Base-by-base conservation (phyloP, 2,329 filamentous ascomycete genomes). In the Exophiala mesophila region DNA sequence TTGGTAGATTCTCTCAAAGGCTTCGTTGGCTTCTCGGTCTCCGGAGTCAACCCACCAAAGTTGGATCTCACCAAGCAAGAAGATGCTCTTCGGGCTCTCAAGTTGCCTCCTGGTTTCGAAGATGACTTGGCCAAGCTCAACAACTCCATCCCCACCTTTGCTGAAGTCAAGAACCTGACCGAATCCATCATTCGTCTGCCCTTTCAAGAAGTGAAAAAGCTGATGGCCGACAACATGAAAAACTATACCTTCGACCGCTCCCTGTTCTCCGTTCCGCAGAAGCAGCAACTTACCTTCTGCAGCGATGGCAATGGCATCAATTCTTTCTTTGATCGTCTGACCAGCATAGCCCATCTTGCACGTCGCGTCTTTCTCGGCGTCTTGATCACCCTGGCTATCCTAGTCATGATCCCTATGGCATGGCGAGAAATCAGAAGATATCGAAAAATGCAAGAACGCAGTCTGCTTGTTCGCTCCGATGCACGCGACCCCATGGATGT, bases 231-330 rank as follows among this genome's bases (percentile, higher is more conserved):
- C 10, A 80, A 75, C 23, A 76, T 92, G 57, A 76, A 79, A 36
- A 75, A 70, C 49, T 97, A 88, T 71, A 74, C 72, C 21, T 94
- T 97, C 60, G 80, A 96, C 60, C 74, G 80, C 12, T 77, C 78
- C 9, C 65, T 83, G 7, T 90, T 98, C 55, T 88, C 89, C 0
- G 75, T 95, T 2, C 88, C 92, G 1, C 69, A 82, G 55, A 95
- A 94, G 68, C 76, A 94, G 63, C 70, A 80, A 26, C 72, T 98
- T 39, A 82, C 76, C 1, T 97, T 98, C 68, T 98, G 92, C 70
- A 87, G 87, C 30, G 80, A 88, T 59, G 88, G 92, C 65, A 76
- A 86, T 52, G 80, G 77, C 21, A 84, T 98, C 63, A 80, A 82
- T 58, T 73, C 81, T 51, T 97, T 97, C 70, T 98, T 98, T 63